Base-by-base conservation (phyloP, 2,329 filamentous ascomycete species). In the Fusarium marasasianum region DNA sequence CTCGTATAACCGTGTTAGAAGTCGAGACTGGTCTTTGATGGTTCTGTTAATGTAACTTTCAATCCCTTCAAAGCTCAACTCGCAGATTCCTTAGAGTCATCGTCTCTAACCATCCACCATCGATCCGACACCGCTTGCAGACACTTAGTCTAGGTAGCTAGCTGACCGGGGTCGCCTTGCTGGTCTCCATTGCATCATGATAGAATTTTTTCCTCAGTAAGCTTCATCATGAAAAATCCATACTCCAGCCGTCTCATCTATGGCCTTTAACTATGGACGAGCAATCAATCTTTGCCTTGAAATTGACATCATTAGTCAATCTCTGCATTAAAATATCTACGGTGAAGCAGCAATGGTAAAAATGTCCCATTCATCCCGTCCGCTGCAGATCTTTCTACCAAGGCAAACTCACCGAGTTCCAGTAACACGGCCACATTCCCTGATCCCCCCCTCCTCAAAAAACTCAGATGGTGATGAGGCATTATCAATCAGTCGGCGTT, bases 401-500 rank as follows among this genome's bases (percentile, higher is more conserved):
- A 47, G 38, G 15, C 24, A 24, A n/a, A 31, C 38, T 51, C 15
- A 14, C 26, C 40, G 38, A 57, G 29, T 20, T 45, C 24, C 33
- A 63, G 24, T 40, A 33, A 48, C n/a, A 38, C 38, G n/a, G 54
- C 38, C 37, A 35, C 26, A n/a, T 24, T 67, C 45, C 62, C 47
- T 33, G 35, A 33, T 22, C 17, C 26, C 44, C 44, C 45, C 26
- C 13, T 31, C 45, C 26, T 48, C 26, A 59, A 51, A 55, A 60
- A 44, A 33, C 31, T 53, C 50, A 58, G 61, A 66, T 70, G 62
- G 63, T 44, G 73, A 72, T 72, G 75, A 74, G 71, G 68, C 64
- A 75, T 77, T 75, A 76, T 77, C 75, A 77, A 77, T 77, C 69
- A 76, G 56, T 51, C 55, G 69, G 56, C 59, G 63, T 77, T 77